phyloP scores from a whole-genome alignment of 2,329 filamentous ascomycete genomes.

The Penicillium sp. region DNA sequence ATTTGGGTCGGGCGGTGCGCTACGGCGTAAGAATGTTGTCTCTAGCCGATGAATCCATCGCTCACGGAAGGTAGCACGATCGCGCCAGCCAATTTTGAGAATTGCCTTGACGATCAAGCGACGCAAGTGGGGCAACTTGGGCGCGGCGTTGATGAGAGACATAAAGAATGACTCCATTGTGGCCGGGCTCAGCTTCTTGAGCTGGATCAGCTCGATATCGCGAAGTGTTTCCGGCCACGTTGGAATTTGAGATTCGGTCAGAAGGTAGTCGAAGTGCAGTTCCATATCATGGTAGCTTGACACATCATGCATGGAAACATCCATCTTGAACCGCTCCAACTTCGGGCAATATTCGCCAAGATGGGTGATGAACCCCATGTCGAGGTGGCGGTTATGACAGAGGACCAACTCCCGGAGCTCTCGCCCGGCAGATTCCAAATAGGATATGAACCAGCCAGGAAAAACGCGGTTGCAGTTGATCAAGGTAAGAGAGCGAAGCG shows the following conservation, averaged over 20 bases:
- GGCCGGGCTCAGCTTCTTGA: constrained; percentile 74
- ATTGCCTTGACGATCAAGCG: constrained; percentile 76
- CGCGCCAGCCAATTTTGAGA: constrained; percentile 78
- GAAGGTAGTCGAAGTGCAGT: constrained; percentile 73
- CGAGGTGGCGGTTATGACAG: constrained; percentile 79
- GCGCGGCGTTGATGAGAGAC: constrained; percentile 76
- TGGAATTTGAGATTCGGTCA: constrained; percentile 66
- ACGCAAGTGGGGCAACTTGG: constrained; percentile 69
- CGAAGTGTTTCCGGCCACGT: constrained; percentile 78
- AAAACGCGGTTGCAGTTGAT: constrained; percentile 79
- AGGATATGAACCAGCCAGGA: constrained; percentile 68
- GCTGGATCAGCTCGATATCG: constrained; percentile 74
- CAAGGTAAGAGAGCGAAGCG: constrained; percentile 71
- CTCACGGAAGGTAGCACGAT: constrained; percentile 78
- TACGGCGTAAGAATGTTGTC: constrained; percentile 52
- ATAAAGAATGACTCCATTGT: constrained; percentile 78
- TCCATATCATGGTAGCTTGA: constrained; percentile 72
- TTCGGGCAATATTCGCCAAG: constrained; percentile 72
- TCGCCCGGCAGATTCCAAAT: constrained; percentile 70
- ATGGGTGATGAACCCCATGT: constrained; percentile 72
- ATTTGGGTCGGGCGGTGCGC: constrained; percentile 39
- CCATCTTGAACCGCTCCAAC: constrained; percentile 74
- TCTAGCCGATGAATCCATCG: constrained; percentile 76
- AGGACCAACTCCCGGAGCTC: constrained; percentile 72
- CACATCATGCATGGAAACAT: constrained; percentile 77